A percentile compares a stretch with the other conserved stretches of the same genome.
These are phyloP conservation scores for Pythium pectinolyticum DNA, from an alignment of 352 stramenopile genomes.

Conservation along the genomic window DNA sequence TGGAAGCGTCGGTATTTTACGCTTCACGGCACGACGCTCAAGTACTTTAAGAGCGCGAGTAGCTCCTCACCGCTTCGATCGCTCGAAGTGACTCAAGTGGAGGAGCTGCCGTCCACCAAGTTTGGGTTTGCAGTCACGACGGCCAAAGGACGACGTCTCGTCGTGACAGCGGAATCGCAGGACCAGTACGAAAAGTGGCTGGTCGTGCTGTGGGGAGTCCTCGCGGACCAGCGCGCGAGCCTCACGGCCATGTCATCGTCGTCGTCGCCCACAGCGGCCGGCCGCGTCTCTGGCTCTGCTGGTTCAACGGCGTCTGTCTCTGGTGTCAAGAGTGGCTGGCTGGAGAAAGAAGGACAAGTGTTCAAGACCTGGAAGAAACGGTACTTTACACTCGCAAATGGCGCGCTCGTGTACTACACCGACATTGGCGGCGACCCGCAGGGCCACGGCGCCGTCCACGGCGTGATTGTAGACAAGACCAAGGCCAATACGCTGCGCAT, in stretches of 20 bases:
- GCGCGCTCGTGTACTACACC: slow-evolving; percentile 71
- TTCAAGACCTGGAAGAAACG: slow-evolving; percentile 81
- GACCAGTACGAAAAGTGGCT: slow-evolving; percentile 72
- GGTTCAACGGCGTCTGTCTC: not conserved
- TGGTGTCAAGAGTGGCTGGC: slow-evolving; percentile 52
- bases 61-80: slow-evolving; percentile 53
- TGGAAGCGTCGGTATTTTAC: slow-evolving; percentile 82
- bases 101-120: slow-evolving; percentile 32
- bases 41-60: slow-evolving; percentile 76
- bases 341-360: slow-evolving; percentile 71
- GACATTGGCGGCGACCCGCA: slow-evolving; percentile 57
- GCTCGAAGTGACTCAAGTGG: slow-evolving; percentile 40
- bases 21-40: slow-evolving; percentile 63
- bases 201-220: slow-evolving; percentile 35
- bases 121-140: slow-evolving; percentile 53
- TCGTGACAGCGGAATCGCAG: slow-evolving; percentile 61
- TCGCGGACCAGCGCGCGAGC: slow-evolving; percentile 22
- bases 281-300: slow-evolving; percentile 3
- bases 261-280: slow-evolving; percentile 20
- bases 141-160: slow-evolving; percentile 43
- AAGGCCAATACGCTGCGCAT: slow-evolving; percentile 59
- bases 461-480: slow-evolving; percentile 41
- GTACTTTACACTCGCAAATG: slow-evolving; percentile 75
- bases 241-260: slow-evolving; percentile 4
- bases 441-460: slow-evolving; percentile 56